These are phyloP conservation scores for Lentinula boryana DNA, from an alignment of 768 basidiomycete species.

Conservation along the genomic window DNA sequence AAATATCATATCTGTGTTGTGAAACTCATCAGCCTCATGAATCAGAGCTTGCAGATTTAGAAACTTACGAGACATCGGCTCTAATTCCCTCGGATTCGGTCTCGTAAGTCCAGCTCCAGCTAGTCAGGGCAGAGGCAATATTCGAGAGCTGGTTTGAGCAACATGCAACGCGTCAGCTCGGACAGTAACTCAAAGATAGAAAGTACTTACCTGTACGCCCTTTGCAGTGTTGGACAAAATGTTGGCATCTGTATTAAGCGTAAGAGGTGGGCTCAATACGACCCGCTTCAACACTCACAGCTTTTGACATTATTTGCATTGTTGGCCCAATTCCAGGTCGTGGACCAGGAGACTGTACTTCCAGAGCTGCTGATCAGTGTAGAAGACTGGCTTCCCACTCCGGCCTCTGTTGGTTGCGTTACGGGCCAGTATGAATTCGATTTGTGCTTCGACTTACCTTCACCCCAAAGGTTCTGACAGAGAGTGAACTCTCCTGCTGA, in stretches of 20 bases:
- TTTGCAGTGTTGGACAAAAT: conserved; percentile 37
- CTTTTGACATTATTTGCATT: conserved; percentile 48
- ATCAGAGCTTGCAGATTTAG: neutral
- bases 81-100: conserved; percentile 37
- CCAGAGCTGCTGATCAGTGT: conserved; percentile 35
- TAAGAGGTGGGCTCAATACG: neutral
- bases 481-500: conserved; percentile 42
- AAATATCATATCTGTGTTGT: conserved; percentile 42
- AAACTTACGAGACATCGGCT: conserved; percentile 45
- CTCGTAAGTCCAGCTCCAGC: conserved; percentile 46
- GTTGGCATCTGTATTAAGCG: conserved; percentile 36
- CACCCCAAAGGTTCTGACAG: conserved; percentile 56
- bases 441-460: conserved; percentile 20
- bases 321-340: conserved; percentile 47
- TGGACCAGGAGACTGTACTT: conserved; percentile 44
- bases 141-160: conserved; percentile 27
- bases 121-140: conserved; percentile 39
- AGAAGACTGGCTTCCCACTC: conserved; percentile 43
- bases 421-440: neutral
- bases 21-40: neutral
- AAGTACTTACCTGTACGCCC: conserved; percentile 37
- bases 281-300: conserved; percentile 27
- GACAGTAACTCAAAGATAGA: too few relatives aligned
- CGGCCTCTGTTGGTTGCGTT: conserved; percentile 23
- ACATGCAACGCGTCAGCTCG: neutral